These are phyloP conservation scores for Trichoderma pleuroti DNA, from an alignment of 2,329 filamentous ascomycete genomes.

Conservation along the genomic window DNA sequence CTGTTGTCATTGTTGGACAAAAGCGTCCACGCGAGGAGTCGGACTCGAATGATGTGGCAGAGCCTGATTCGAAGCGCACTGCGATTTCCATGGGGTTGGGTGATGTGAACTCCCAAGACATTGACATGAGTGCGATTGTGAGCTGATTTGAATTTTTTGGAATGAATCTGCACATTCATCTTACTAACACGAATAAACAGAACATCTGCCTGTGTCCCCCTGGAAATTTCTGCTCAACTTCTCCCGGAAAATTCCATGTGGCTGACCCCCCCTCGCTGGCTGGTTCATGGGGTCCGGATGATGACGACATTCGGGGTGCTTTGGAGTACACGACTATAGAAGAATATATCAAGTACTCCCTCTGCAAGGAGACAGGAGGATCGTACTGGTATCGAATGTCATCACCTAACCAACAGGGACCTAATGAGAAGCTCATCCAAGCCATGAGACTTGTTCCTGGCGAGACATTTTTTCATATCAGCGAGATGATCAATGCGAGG, in stretches of 20 bases:
- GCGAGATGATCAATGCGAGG: slow-evolving; percentile 52
- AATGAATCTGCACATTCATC: no score
- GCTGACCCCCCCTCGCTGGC: not conserved
- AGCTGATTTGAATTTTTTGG: not conserved
- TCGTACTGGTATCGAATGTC: not conserved
- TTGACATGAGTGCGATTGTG: not conserved
- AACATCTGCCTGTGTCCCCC: not conserved
- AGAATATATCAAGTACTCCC: not conserved
- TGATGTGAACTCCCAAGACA: not conserved
- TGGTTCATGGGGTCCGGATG: not conserved
- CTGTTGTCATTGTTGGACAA: not conserved
- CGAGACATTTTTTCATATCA: slow-evolving; percentile 59
- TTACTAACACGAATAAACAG: not conserved
- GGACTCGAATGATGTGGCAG: not conserved
- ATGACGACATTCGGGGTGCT: not conserved
- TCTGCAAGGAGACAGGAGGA: not conserved
- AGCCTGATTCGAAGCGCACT: slow-evolving; percentile 8
- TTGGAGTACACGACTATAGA: not conserved
- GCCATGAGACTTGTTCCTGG: slow-evolving; percentile 13
- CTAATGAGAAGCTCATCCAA: not conserved
- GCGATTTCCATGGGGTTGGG: not conserved
- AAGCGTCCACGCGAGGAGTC: not conserved
- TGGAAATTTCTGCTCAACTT: not conserved
- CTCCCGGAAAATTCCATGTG: not conserved
- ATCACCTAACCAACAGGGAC: not conserved